Evolutionary conservation across 1,139 yeast species (phyloP).

Genomic region (Taphrina populina): DNA sequence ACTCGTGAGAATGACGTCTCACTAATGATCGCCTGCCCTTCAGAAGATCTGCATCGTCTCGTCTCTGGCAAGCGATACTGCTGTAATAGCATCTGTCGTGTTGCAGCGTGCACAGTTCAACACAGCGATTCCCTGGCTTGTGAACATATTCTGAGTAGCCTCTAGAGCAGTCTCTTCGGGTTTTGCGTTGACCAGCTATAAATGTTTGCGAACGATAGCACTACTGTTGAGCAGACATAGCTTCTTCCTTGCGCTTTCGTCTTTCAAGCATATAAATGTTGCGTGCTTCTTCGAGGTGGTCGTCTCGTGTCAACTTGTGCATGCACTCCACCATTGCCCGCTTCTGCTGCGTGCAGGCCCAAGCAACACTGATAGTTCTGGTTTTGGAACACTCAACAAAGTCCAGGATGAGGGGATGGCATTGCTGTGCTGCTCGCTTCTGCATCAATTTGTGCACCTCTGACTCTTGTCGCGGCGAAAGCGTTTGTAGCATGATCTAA

Average conservation of each 20-base stretch:
- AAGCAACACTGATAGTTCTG: slow-evolving; percentile 26
- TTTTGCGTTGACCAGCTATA: too few relatives aligned
- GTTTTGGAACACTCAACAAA: slow-evolving; percentile 25
- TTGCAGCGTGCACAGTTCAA: too few relatives aligned
- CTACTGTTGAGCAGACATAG: background rate
- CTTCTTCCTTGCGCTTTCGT: slow-evolving; percentile 4
- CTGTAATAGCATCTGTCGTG: too few relatives aligned
- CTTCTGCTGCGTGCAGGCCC: slow-evolving; percentile 27
- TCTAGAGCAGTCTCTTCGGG: too few relatives aligned
- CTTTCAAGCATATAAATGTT: slow-evolving; percentile 18
- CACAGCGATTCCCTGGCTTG: too few relatives aligned
- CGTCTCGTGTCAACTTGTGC: slow-evolving; percentile 23
- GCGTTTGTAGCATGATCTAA: slow-evolving; percentile 30
- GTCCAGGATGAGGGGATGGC: slow-evolving; percentile 19
- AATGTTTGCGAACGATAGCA: too few relatives aligned
- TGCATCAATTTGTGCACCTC: slow-evolving; percentile 29
- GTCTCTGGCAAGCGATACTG: too few relatives aligned
- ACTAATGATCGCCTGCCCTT: too few relatives aligned
- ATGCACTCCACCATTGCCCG: slow-evolving; percentile 27
- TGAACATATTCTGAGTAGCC: too few relatives aligned
- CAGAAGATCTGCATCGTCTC: too few relatives aligned
- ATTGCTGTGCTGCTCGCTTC: slow-evolving; percentile 20
- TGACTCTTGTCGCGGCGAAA: slow-evolving; percentile 29
- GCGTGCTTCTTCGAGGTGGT: slow-evolving; percentile 23
- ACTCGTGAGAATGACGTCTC: too few relatives aligned